These are phyloP conservation scores for Populus nigra DNA, from an alignment of 345 rosid genomes.

Conservation along the genomic window DNA sequence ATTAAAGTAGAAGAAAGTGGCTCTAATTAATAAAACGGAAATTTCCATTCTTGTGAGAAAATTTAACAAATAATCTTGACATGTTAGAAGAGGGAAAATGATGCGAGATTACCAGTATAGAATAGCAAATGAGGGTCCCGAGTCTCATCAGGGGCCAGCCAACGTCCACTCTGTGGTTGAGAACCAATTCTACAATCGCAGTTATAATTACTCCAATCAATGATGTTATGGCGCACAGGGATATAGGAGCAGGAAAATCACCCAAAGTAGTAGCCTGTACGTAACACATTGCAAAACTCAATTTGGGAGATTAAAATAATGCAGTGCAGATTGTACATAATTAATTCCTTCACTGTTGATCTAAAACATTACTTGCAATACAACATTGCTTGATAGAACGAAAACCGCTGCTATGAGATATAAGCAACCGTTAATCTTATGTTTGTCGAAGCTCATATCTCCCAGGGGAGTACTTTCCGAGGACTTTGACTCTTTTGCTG, in stretches of 20 bases:
- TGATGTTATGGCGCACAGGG: constrained; percentile 68
- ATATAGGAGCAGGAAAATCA: constrained; percentile 89
- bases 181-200: constrained; percentile 39
- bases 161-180: constrained; percentile 33
- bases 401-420: constrained; percentile 75
- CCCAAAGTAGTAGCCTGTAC: constrained; percentile 61
- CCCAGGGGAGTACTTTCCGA: background rate
- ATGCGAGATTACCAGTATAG: constrained; percentile 47
- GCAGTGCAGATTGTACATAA: background rate
- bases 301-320: background rate
- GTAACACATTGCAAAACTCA: background rate
- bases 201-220: constrained; percentile 67
- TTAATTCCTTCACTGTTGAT: background rate
- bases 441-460: constrained; percentile 33
- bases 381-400: constrained; percentile 56
- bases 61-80: background rate
- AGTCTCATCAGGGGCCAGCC: constrained; percentile 41
- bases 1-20: background rate
- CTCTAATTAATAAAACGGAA: background rate
- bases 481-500: constrained; percentile 14
- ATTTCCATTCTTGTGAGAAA: background rate
- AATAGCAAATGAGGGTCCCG: constrained; percentile 41
- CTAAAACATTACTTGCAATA: constrained; percentile 55
- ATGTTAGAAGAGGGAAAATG: background rate
- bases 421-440: constrained; percentile 66